Evolutionary conservation across 2,329 filamentous ascomycete species (phyloP).

Genomic region (Eurotiales sp.): DNA sequence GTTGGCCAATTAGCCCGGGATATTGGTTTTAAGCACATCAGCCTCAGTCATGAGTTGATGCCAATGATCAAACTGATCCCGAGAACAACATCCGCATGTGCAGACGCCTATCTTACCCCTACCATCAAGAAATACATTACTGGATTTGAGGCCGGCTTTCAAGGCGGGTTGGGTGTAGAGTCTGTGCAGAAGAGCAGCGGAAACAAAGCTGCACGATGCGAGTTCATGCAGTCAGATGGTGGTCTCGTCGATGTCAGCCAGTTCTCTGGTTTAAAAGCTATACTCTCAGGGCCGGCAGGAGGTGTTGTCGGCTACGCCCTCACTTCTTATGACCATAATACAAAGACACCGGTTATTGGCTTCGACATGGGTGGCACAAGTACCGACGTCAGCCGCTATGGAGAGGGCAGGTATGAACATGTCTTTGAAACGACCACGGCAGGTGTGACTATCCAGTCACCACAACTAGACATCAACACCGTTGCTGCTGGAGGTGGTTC

Average conservation of each 20-base stretch:
- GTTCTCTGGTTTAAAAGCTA: constrained; percentile 81
- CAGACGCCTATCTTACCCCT: constrained; percentile 76
- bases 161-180: constrained; percentile 71
- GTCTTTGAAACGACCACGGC: constrained; percentile 90
- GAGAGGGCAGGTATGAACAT: constrained; percentile 79
- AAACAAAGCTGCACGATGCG: constrained; percentile 69
- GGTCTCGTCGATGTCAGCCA: constrained; percentile 49
- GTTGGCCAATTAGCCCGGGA: constrained; percentile 73
- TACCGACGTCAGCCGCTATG: constrained; percentile 84
- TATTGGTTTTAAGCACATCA: constrained; percentile 80
- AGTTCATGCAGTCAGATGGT: constrained; percentile 92
- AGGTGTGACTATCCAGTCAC: constrained; percentile 83
- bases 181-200: constrained; percentile 66
- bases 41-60: constrained; percentile 75
- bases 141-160: constrained; percentile 76
- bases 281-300: constrained; percentile 85
- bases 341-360: constrained; percentile 77
- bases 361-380: constrained; percentile 93
- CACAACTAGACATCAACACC: constrained; percentile 87
- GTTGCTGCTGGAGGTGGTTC: constrained; percentile 85
- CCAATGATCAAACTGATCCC: constrained; percentile 83
- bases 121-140: constrained; percentile 73
- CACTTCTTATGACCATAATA: constrained; percentile 77
- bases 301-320: constrained; percentile 89
- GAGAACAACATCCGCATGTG: constrained; percentile 70